A percentile compares a stretch with the other conserved stretches of the same genome.
Conservation (phyloP, 495 filamentous ascomycete genomes). For the Neurospora sp. region DNA sequence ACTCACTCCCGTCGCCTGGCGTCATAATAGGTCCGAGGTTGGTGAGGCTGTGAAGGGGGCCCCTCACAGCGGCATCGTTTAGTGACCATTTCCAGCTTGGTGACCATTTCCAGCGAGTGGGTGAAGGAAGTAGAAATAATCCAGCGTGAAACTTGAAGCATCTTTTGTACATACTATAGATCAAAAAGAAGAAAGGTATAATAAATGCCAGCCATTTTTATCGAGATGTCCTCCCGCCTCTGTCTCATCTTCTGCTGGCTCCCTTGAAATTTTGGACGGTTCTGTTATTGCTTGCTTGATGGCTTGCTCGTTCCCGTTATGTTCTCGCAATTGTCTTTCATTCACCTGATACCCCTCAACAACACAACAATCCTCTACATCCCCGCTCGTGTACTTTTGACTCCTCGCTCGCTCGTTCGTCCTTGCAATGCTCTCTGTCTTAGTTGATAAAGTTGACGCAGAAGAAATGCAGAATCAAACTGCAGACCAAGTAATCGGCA, state of each 20-base stretch:
- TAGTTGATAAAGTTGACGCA: constrained; percentile 99
- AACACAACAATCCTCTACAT: not conserved
- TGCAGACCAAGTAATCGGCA: constrained; percentile 92
- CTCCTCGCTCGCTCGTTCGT: not conserved
- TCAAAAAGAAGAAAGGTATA: not conserved
- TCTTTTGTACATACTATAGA: not conserved
- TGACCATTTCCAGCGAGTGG: not conserved
- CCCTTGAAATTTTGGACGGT: not conserved
- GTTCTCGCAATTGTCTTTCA: not conserved
- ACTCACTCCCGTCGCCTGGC: not conserved
- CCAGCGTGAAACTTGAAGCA: not conserved
- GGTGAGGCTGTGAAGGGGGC: not conserved
- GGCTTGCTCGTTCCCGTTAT: not conserved
- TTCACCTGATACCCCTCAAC: not conserved
- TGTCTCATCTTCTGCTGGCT: not conserved
- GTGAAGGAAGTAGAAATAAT: not conserved
- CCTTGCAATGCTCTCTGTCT: constrained; percentile 2
- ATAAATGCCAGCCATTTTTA: not conserved
- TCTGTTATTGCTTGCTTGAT: not conserved
- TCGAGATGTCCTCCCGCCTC: not conserved
- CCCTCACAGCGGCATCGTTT: not conserved
- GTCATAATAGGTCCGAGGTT: not conserved
- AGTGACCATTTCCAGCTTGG: not conserved
- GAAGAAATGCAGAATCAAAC: constrained; percentile 94
- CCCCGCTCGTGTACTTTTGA: not conserved